These are phyloP conservation scores for Hansfordia pulvinata DNA, from an alignment of 2,329 filamentous ascomycete genomes.

Conservation along the genomic window DNA sequence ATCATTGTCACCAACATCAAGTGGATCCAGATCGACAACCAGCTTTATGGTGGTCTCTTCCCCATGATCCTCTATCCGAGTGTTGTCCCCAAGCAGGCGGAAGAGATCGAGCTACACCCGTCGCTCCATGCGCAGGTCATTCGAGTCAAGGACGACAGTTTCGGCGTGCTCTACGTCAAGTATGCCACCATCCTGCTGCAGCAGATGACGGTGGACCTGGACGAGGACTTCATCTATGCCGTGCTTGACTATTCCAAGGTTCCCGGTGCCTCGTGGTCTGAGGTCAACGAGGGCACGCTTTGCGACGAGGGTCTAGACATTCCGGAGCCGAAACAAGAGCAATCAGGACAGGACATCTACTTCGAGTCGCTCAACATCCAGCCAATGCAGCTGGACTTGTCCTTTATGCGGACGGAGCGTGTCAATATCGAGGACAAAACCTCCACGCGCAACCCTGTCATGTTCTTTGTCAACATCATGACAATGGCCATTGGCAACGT, in stretches of 20 bases:
- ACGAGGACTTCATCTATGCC: slow-evolving; percentile 96
- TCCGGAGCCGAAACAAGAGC: slow-evolving; percentile 75
- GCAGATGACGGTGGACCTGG: slow-evolving; percentile 95
- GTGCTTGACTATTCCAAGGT: slow-evolving; percentile 91
- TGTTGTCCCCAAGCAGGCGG: slow-evolving; percentile 91
- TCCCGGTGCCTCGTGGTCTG: slow-evolving; percentile 76
- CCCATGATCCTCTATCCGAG: slow-evolving; percentile 94
- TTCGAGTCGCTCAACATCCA: slow-evolving; percentile 95
- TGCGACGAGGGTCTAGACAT: slow-evolving; percentile 86
- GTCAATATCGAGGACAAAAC: slow-evolving; percentile 95
- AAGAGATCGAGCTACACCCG: slow-evolving; percentile 91
- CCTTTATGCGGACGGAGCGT: slow-evolving; percentile 90
- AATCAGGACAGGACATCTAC: slow-evolving; percentile 87
- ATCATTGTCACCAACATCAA: slow-evolving; percentile 84
- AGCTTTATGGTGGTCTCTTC: slow-evolving; percentile 96
- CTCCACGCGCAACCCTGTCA: slow-evolving; percentile 80
- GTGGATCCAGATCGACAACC: slow-evolving; percentile 98
- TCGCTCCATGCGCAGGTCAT: slow-evolving; percentile 88
- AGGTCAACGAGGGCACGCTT: slow-evolving; percentile 64
- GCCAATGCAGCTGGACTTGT: slow-evolving; percentile 94
- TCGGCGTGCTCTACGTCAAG: slow-evolving; percentile 96
- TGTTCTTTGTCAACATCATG: slow-evolving; percentile 97
- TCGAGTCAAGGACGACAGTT: slow-evolving; percentile 93
- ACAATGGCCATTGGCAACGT: slow-evolving; percentile 99
- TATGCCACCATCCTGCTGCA: slow-evolving; percentile 89